These are phyloP conservation scores for Solanum paucissectum DNA, from an alignment of 257 asterid species.

Conservation along the genomic window DNA sequence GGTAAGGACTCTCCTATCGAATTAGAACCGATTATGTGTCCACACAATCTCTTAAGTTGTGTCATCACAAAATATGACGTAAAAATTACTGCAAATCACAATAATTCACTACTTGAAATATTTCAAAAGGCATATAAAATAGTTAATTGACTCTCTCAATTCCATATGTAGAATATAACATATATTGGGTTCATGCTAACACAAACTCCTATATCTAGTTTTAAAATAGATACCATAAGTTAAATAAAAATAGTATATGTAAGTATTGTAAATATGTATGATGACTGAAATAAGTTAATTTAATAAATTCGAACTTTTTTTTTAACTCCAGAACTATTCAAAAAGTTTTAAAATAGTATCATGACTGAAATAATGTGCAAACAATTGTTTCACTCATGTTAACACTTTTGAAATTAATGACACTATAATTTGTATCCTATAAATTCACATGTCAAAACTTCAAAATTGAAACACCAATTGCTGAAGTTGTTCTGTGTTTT, in stretches of 20 bases:
- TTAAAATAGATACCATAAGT: neutral
- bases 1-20: neutral
- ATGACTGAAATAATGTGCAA: neutral
- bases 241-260: neutral
- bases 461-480: neutral
- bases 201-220: neutral
- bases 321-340: neutral
- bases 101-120: neutral
- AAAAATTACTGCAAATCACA: neutral
- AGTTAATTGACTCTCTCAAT: neutral
- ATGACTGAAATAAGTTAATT: neutral
- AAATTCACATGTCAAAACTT: neutral
- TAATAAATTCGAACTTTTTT: neutral
- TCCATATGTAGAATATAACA: neutral
- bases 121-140: neutral
- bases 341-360: neutral
- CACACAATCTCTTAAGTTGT: neutral
- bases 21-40: neutral
- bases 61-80: neutral
- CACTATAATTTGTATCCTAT: neutral
- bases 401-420: neutral
- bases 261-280: neutral
- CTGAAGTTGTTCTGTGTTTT: neutral
- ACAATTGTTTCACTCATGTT: neutral
- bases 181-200: neutral